Base-by-base conservation (phyloP, 805 yeast species). In the Wickerhamiella sergipiensis region DNA sequence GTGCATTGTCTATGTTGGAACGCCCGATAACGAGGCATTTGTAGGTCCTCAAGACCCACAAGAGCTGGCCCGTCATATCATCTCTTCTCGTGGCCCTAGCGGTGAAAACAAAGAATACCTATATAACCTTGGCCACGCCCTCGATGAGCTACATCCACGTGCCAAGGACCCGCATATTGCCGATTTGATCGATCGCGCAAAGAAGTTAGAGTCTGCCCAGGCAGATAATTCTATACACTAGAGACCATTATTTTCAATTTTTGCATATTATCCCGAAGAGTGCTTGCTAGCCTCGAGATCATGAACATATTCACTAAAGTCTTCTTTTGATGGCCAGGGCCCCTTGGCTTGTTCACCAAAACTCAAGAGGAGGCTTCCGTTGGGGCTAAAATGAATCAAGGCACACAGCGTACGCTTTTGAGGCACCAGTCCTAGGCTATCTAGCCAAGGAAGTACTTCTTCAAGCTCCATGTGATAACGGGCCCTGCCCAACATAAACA, bases 71-170 rank as follows among this genome's bases (percentile, higher is more conserved):
- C 57, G 59, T 18, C 71, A 77, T 7, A 86, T 89, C 13, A 67
- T 71, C 9, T 57, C 58, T 0, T 70, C 83, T 17, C 59, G 57
- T 6, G 97, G 97, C 0, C 92, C 92, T 22, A 83, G 94, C 60
- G 97, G 97, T 0, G 71, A 73, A 15, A 89, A 89, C 61, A 65
- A 70, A 47, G 94, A 85, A 59, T 89, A 89, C 62, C 66, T 90
- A 53, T 63, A 67, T 46, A 67, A 71, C 48, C 68, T 89, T 52
- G 73, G 74, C 45, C 63, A 68, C 9, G 76, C 88, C 0, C 64
- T 82, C 45, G 52, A 60, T 15, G 68, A 67, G 29, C 59, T 76
- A 50, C 67, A 67, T 55, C 70, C 68, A 8, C 55, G 57, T 38
- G 61, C 68, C 1, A 31, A 54, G 1, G 82, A 78, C 55, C 57